Evolutionary conservation across 768 basidiomycete genomes (phyloP).

Genomic region (Amanita exitialis): DNA sequence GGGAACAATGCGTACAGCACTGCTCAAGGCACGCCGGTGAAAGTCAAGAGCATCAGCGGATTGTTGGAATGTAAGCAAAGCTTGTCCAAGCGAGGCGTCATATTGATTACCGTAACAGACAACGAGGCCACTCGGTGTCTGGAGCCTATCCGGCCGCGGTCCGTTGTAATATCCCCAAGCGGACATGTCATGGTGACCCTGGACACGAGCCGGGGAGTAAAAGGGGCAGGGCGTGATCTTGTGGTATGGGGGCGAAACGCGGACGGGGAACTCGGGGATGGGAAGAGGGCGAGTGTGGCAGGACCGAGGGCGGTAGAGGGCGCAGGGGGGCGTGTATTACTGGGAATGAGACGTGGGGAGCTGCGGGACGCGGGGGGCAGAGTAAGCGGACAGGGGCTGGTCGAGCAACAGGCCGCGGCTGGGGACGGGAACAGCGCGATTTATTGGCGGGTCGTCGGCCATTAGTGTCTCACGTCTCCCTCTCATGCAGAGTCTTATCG

Average conservation of each 20-base stretch:
- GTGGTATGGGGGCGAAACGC: constrained; percentile 67
- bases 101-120: constrained; percentile 27
- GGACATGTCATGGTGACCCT: constrained; percentile 72
- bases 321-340: constrained; percentile 49
- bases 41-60: constrained; percentile 74
- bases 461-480: constrained; percentile 5
- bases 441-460: constrained; percentile 51
- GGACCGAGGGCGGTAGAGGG: constrained; percentile 42
- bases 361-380: constrained; percentile 53
- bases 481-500: background rate
- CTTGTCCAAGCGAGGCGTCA: background rate
- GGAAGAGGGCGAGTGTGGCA: constrained; percentile 50
- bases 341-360: constrained; percentile 37
- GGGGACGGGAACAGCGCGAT: constrained; percentile 58
- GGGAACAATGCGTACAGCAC: constrained; percentile 62
- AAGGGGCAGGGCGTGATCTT: constrained; percentile 55
- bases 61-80: constrained; percentile 71
- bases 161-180: constrained; percentile 58
- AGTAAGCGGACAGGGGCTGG: constrained; percentile 49
- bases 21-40: constrained; percentile 58
- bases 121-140: constrained; percentile 52
- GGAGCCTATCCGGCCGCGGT: constrained; percentile 52
- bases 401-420: constrained; percentile 54
- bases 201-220: constrained; percentile 41
- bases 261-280: constrained; percentile 68